These are phyloP conservation scores for Phalaenopsis equestris DNA, from an alignment of 106 monocot genomes.

Conservation along the genomic window DNA sequence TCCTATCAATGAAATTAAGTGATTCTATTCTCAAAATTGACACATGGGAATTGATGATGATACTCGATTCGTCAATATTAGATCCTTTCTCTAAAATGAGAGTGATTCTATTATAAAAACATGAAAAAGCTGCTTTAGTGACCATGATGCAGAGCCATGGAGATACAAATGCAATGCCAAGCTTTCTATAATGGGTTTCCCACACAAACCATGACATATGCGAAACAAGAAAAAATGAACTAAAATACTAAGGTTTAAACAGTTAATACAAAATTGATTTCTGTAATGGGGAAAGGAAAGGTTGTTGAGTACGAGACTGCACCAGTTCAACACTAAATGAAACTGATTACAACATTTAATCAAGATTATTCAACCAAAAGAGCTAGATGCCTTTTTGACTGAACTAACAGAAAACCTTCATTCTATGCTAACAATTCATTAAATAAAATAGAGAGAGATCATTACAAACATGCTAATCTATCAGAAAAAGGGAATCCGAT, in stretches of 20 bases:
- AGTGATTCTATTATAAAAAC: no score
- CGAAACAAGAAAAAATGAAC: not conserved
- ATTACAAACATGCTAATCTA: not conserved
- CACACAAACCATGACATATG: no score
- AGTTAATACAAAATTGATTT: not conserved
- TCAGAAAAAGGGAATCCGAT: not conserved
- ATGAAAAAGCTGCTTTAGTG: no score
- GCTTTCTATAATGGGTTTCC: not conserved
- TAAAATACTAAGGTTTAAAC: not conserved
- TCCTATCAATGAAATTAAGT: no score
- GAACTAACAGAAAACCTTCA: not conserved
- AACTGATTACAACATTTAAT: no score
- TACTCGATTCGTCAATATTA: no score
- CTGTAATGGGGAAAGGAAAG: not conserved
- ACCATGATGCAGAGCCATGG: not conserved
- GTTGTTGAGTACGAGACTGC: not conserved
- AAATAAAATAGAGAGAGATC: not conserved
- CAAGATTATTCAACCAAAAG: no score
- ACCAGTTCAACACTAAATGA: no score
- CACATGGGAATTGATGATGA: no score
- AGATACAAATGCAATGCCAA: not conserved
- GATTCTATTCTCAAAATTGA: no score
- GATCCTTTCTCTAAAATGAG: no score
- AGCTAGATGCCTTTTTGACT: no score
- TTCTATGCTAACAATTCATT: not conserved